A percentile compares a stretch with the other conserved stretches of the same genome.
Conservation (phyloP, 2,329 filamentous ascomycete species). For the Metarhizium guizhouense region DNA sequence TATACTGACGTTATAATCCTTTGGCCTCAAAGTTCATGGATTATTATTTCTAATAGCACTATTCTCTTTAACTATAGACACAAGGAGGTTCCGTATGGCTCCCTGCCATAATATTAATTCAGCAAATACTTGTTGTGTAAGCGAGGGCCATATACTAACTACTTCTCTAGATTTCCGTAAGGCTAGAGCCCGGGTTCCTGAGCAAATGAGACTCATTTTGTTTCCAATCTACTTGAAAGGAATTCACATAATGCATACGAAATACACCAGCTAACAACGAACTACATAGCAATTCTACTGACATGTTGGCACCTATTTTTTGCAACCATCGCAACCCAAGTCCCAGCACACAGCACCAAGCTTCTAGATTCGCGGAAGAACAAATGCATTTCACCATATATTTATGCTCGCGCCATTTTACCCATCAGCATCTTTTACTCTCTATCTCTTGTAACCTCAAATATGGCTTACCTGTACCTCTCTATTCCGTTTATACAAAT, state of each 20-base stretch:
- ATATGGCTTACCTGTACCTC: conserved; percentile 59
- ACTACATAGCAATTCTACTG: conserved; percentile 42
- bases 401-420: conserved; percentile 55
- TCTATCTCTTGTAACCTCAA: conserved; percentile 56
- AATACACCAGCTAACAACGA: not conserved
- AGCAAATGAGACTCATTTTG: no score
- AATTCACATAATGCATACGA: not conserved
- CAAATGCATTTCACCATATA: conserved; percentile 48
- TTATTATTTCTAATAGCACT: conserved; percentile 73
- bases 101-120: no score
- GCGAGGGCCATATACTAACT: not conserved
- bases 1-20: not conserved
- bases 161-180: conserved; percentile 2
- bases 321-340: conserved; percentile 55
- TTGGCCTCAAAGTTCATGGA: conserved; percentile 52
- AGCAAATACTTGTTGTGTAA: not conserved
- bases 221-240: no score
- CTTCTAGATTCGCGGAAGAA: conserved; percentile 55
- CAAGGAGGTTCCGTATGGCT: conserved; percentile 12
- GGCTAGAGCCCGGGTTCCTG: not conserved
- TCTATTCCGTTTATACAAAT: conserved; percentile 63
- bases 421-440: conserved; percentile 60
- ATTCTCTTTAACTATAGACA: conserved; percentile 83
- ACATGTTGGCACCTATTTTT: conserved; percentile 62
- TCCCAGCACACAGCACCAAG: conserved; percentile 53